phyloP scores from a whole-genome alignment of 768 basidiomycete species.

The Trichaptum fuscoviolaceum region DNA sequence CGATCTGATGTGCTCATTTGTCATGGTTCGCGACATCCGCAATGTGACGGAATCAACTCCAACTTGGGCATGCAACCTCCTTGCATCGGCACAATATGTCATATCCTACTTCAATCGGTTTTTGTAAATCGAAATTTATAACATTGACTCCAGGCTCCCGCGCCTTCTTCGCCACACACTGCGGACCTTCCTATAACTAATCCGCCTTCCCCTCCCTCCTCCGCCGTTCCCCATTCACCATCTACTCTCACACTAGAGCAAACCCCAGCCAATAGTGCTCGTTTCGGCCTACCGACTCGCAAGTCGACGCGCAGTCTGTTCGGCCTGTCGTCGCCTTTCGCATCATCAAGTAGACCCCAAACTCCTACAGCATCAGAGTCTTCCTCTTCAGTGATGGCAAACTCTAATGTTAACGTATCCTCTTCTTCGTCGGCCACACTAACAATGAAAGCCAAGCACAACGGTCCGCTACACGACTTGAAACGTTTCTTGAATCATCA shows the following conservation, averaged over 20 bases:
- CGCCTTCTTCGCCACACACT: slow-evolving; percentile 2
- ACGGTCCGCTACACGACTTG: slow-evolving; percentile 84
- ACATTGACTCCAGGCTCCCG: background rate
- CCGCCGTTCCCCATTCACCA: background rate
- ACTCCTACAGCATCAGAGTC: background rate
- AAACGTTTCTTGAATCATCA: slow-evolving; percentile 94
- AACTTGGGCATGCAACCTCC: background rate
- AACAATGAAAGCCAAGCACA: slow-evolving; percentile 29
- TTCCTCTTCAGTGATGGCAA: background rate
- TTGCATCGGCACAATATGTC: background rate
- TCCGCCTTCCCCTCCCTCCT: background rate
- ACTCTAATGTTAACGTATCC: background rate
- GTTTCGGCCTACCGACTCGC: background rate
- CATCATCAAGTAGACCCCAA: background rate
- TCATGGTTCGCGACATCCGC: background rate
- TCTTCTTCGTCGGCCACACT: slow-evolving; percentile 11
- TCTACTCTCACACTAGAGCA: background rate
- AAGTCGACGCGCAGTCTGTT: slow-evolving; percentile 4
- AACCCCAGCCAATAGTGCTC: background rate
- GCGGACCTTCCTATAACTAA: background rate
- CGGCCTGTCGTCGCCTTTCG: background rate
- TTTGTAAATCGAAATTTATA: background rate
- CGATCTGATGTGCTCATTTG: background rate
- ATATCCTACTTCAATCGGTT: background rate
- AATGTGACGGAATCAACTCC: background rate